phyloP scores from a whole-genome alignment of 345 rosid genomes.

The Syzygium jambos region DNA sequence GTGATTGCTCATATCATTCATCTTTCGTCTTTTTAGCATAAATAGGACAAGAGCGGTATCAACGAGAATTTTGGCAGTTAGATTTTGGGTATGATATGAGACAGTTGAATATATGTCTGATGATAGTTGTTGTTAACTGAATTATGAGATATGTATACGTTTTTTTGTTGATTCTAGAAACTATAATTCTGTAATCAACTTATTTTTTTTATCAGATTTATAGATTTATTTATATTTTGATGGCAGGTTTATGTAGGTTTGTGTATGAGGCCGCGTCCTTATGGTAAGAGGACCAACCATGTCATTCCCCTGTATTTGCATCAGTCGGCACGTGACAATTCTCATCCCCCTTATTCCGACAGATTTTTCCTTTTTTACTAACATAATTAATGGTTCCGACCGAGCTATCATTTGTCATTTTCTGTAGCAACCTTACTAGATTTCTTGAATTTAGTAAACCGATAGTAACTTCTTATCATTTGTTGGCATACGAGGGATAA shows the following conservation, averaged over 20 bases:
- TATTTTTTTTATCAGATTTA: too few species aligned
- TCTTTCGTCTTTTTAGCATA: neutral
- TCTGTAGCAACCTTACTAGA: neutral
- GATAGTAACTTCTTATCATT: neutral
- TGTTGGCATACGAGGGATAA: neutral
- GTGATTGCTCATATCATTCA: too few species aligned
- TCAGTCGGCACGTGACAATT: neutral
- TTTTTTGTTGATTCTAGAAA: too few species aligned
- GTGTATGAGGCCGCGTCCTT: neutral
- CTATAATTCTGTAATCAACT: too few species aligned
- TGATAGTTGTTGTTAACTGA: neutral
- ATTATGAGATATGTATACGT: too few species aligned
- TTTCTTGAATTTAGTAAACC: neutral
- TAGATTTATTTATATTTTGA: too few species aligned
- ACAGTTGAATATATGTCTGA: neutral
- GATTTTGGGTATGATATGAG: neutral
- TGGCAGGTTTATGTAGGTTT: neutral
- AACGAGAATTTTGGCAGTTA: neutral
- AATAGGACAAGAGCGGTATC: neutral
- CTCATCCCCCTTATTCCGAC: neutral
- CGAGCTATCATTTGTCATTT: neutral
- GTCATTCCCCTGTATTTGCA: neutral
- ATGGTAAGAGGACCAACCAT: neutral
- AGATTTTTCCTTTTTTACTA: neutral
- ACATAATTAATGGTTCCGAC: neutral